Evolutionary conservation across 2,329 filamentous ascomycete species (phyloP).

Genomic region (Botryotinia calthae): DNA sequence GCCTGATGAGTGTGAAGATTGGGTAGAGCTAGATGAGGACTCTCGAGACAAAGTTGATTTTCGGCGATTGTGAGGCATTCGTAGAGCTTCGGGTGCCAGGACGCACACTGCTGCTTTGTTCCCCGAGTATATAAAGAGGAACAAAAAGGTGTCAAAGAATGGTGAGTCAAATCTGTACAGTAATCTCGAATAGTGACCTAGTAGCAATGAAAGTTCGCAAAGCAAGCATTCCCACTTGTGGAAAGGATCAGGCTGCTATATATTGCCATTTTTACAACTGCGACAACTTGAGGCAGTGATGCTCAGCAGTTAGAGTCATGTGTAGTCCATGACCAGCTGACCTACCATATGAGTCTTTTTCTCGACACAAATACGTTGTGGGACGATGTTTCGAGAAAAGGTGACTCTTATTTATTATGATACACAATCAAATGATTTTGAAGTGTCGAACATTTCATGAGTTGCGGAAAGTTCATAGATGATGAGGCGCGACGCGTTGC

Average conservation of each 20-base stretch:
- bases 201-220: background rate
- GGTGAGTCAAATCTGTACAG: background rate
- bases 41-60: constrained; percentile 6
- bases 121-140: background rate
- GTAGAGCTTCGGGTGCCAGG: background rate
- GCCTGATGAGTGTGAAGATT: constrained; percentile 1
- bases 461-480: background rate
- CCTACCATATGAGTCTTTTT: background rate
- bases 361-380: background rate
- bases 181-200: background rate
- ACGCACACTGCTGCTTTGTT: background rate
- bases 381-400: background rate
- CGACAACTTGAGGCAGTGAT: constrained; percentile 12
- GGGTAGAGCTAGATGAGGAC: constrained; percentile 1
- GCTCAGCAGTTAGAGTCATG: constrained; percentile 15
- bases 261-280: background rate
- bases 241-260: background rate
- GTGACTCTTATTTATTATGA: constrained; percentile 5
- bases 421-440: background rate
- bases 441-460: background rate
- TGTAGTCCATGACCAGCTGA: constrained; percentile 15
- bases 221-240: background rate
- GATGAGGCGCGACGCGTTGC: background rate
- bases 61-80: constrained; percentile 5
- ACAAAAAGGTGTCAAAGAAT: background rate